These are phyloP conservation scores for Elsinoe fawcettii DNA, from an alignment of 2,329 filamentous ascomycete genomes.

Conservation along the genomic window DNA sequence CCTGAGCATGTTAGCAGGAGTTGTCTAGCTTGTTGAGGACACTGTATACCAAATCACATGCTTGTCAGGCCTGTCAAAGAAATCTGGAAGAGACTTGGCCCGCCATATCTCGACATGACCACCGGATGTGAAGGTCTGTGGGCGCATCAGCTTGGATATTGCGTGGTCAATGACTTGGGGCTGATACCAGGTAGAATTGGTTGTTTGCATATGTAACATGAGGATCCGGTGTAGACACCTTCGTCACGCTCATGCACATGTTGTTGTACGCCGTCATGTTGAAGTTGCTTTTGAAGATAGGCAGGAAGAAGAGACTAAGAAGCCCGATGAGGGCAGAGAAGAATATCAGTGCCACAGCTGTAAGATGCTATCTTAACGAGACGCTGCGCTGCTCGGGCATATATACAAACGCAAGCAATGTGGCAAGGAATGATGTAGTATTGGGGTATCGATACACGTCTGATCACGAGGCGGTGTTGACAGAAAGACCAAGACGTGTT, in stretches of 20 bases:
- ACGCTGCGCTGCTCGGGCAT: neutral
- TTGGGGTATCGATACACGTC: neutral
- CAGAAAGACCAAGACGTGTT: neutral
- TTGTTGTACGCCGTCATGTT: conserved; percentile 25
- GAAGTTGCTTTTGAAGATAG: neutral
- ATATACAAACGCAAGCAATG: neutral
- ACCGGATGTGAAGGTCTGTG: conserved; percentile 38
- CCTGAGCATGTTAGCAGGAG: conserved; percentile 20
- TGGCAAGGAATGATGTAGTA: neutral
- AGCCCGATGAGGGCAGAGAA: conserved; percentile 10
- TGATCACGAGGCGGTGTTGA: conserved; percentile 2
- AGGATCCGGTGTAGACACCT: conserved; percentile 36
- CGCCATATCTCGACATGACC: conserved; percentile 40
- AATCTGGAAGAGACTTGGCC: conserved; percentile 33
- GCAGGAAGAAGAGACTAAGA: neutral
- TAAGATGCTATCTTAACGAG: neutral
- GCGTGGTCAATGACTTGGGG: neutral
- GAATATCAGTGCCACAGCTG: neutral
- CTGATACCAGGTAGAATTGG: conserved; percentile 37
- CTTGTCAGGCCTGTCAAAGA: conserved; percentile 32
- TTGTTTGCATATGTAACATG: conserved; percentile 37
- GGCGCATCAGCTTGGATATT: neutral
- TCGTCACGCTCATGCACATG: conserved; percentile 37
- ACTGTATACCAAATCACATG: conserved; percentile 34
- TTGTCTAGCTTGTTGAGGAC: neutral